A percentile compares a stretch with the other conserved stretches of the same genome.
phyloP scores from a whole-genome alignment of 1,284 basidiomycete genomes.

The Neolentinus lepideus region DNA sequence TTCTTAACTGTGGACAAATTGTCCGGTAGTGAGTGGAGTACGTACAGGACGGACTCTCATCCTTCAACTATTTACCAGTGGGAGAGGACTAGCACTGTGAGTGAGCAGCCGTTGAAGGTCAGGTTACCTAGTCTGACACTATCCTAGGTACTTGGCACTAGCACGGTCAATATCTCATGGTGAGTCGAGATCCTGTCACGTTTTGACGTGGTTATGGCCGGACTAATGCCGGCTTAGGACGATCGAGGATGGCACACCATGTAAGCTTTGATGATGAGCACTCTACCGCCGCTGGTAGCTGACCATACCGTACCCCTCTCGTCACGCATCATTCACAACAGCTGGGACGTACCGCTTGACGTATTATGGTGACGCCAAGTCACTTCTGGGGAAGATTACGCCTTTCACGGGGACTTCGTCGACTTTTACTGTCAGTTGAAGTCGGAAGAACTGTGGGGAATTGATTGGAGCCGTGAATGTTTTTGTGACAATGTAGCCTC shows the following conservation, averaged over 20 bases:
- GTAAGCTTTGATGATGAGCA: slow-evolving; percentile 24
- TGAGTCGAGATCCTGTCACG: slow-evolving; percentile 35
- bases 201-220: not conserved
- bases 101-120: slow-evolving; percentile 28
- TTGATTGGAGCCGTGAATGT: too few species aligned
- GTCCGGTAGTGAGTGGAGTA: slow-evolving; percentile 43
- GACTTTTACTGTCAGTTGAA: slow-evolving; percentile 41
- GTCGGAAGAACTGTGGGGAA: not conserved
- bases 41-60: slow-evolving; percentile 70
- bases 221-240: slow-evolving; percentile 33
- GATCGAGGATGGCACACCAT: slow-evolving; percentile 54
- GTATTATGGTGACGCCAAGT: slow-evolving; percentile 73
- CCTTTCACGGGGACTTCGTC: slow-evolving; percentile 58
- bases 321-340: slow-evolving; percentile 14
- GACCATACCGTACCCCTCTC: not conserved
- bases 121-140: slow-evolving; percentile 25
- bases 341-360: slow-evolving; percentile 64
- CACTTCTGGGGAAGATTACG: slow-evolving; percentile 49
- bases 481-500: too few species aligned
- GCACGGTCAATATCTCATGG: slow-evolving; percentile 53
- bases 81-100: slow-evolving; percentile 48
- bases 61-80: slow-evolving; percentile 72
- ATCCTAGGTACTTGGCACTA: slow-evolving; percentile 47
- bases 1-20: slow-evolving; percentile 65
- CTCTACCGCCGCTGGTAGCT: not conserved